Evolutionary conservation across 495 filamentous ascomycete species (phyloP).

Genomic region (Hyphodiscus hymeniophilus): DNA sequence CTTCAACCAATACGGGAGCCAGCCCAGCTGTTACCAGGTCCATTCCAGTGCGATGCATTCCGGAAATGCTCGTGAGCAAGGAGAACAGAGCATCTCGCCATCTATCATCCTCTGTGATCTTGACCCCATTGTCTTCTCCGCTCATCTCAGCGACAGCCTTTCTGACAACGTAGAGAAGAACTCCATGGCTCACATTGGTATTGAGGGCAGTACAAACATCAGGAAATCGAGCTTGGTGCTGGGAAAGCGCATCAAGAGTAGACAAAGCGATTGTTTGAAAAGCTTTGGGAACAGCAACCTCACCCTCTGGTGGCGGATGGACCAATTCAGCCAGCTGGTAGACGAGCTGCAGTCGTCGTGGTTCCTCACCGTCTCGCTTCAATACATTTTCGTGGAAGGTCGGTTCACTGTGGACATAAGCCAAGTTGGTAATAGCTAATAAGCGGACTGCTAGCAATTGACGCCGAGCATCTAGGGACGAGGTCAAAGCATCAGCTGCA

Average conservation of each 20-base stretch:
- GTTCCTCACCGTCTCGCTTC: constrained; percentile 83
- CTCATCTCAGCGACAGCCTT: constrained; percentile 79
- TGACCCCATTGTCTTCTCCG: constrained; percentile 44
- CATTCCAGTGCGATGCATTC: constrained; percentile 59
- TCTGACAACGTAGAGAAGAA: constrained; percentile 87
- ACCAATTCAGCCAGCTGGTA: constrained; percentile 90
- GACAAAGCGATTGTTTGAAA: constrained; percentile 78
- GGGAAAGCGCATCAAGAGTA: constrained; percentile 71
- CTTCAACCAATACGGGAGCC: constrained; percentile 81
- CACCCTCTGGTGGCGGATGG: constrained; percentile 61
- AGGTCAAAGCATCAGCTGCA: constrained; percentile 65
- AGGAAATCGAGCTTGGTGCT: constrained; percentile 62
- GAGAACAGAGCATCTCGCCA: constrained; percentile 87
- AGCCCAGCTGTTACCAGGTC: constrained; percentile 79
- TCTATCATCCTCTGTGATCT: constrained; percentile 58
- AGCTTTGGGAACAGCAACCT: constrained; percentile 55
- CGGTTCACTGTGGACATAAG: constrained; percentile 74
- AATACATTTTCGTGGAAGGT: constrained; percentile 77
- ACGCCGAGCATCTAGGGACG: constrained; percentile 56
- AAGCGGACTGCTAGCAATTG: constrained; percentile 73
- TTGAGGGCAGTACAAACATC: constrained; percentile 84
- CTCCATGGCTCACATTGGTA: constrained; percentile 90
- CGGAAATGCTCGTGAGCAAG: constrained; percentile 67
- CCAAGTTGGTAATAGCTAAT: constrained; percentile 84
- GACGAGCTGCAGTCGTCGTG: constrained; percentile 77